These are phyloP conservation scores for Cutaneotrichosporon mucoides DNA, from an alignment of 1,284 basidiomycete species.

Conservation along the genomic window DNA sequence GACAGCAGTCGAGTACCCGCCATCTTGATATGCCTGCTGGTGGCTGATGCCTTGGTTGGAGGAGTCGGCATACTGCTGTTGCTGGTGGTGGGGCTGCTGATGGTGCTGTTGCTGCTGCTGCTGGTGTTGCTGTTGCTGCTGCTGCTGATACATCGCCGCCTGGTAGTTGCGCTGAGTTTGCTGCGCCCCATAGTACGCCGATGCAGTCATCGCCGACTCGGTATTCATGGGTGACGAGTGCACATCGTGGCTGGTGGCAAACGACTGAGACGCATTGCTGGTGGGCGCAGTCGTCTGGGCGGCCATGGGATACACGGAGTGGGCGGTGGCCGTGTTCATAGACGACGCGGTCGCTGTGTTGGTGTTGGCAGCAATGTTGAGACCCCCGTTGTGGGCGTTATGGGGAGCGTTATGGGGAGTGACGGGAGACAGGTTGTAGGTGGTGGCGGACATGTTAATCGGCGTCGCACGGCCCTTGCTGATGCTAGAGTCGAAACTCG, in stretches of 20 bases:
- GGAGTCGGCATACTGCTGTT: background rate
- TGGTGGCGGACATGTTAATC: background rate
- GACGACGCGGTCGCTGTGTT: background rate
- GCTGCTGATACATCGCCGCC: background rate
- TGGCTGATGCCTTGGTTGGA: background rate
- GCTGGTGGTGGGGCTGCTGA: conserved; percentile 3
- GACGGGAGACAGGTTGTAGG: background rate
- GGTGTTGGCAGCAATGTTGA: background rate
- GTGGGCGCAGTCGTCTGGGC: background rate
- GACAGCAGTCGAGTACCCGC: background rate
- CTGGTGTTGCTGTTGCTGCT: background rate
- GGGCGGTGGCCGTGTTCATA: background rate
- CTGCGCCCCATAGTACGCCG: background rate
- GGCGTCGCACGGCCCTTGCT: background rate
- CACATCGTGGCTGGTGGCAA: background rate
- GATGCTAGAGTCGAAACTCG: background rate
- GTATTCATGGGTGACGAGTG: background rate
- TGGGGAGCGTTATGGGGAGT: background rate
- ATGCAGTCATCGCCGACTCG: background rate
- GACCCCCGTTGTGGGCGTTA: background rate
- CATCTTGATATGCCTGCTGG: background rate
- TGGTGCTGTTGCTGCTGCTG: background rate
- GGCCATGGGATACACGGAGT: conserved; percentile 1
- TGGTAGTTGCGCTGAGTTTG: background rate
- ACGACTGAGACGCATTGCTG: background rate